Evolutionary conservation across 2,329 filamentous ascomycete species (phyloP), one percentile per base, ranked within the genome.

Genomic region (Diaporthe sp.): DNA sequence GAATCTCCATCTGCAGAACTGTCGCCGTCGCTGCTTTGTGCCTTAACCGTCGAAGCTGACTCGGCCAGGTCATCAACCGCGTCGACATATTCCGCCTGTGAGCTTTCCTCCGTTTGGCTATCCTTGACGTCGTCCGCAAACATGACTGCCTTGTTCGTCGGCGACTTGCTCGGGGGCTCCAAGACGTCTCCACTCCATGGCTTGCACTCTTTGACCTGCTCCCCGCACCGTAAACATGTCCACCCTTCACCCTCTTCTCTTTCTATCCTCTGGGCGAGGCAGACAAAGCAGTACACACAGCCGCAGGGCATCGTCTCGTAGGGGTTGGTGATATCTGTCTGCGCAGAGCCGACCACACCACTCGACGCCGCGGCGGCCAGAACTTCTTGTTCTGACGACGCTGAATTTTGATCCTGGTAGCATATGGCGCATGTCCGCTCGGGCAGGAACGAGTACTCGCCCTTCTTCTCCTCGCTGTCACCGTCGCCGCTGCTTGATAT

Each of bases 371-470:
- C 90, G 0, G 93, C 92, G 15, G 77, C 79, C 77, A 98, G 86
- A 4, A 96, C 86, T 78, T 97, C 95, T 59, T 89, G 92, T 84
- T 97, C 95, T 3, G 91, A 91, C 1, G 91, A 89, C 0, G 92
- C 88, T 13, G 94, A 89, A 81, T 97, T 98, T 82, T 97, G 95
- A 78, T 98, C 96, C 79, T 96, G 92, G 82, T 98, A 98, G 85
- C 97, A 99, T 77, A 99, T 98, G 66, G 96, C 96, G 82, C 97
- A 99, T 0, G 96, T 98, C 74, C 96, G 88, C 83, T 98, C 96
- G 0, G 97, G 97, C 37, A 99, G 86, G 82, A 97, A 98, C 0
- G 90, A 89, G 65, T 95, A 90, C 81, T 98, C 95, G 71, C 96
- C 95, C 65, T 88, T 89, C 71, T 90, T 89, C 68, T 88, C 85